Evolutionary conservation across 2,329 filamentous ascomycete species (phyloP).

Genomic region (Hymenoscyphus occultus): DNA sequence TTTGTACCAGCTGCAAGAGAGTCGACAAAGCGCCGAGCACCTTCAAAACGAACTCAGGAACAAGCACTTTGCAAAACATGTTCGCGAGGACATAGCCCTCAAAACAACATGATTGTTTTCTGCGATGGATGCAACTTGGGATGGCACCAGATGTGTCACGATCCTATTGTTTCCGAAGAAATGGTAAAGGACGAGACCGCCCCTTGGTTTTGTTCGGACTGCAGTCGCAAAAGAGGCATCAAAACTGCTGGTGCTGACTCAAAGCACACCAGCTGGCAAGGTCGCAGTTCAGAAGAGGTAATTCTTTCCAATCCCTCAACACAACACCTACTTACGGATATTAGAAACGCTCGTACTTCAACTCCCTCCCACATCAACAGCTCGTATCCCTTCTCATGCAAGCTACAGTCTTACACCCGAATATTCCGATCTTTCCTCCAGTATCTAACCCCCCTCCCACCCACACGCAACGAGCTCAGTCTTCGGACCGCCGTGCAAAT

Average conservation of each 20-base stretch:
- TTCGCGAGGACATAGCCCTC: conserved; percentile 66
- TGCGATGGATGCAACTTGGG: conserved; percentile 77
- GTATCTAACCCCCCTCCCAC: conserved; percentile 16
- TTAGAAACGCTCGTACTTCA: conserved; percentile 62
- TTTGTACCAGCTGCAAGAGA: conserved; percentile 57
- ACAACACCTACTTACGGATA: conserved; percentile 19
- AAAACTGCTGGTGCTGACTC: conserved; percentile 36
- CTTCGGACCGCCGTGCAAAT: conserved; percentile 27
- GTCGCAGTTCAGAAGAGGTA: conserved; percentile 43
- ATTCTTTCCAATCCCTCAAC: conserved; percentile 13
- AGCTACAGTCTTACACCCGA: conserved; percentile 58
- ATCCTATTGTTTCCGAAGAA: conserved; percentile 68
- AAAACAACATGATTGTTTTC: conserved; percentile 79
- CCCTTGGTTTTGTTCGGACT: conserved; percentile 70
- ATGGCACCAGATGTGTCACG: conserved; percentile 81
- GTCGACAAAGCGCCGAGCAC: conserved; percentile 40
- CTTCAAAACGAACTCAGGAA: conserved; percentile 57
- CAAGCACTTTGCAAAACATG: conserved; percentile 69
- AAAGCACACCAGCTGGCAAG: conserved; percentile 37
- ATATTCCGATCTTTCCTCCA: conserved; percentile 61
- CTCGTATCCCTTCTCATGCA: conserved; percentile 64
- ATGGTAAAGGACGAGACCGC: conserved; percentile 63
- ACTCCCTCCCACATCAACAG: conserved; percentile 55
- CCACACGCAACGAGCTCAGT: conserved; percentile 20
- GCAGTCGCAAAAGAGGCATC: conserved; percentile 48